Percentiles rank a stretch among this genome's conserved stretches.
phyloP scores from a whole-genome alignment of 2,329 filamentous ascomycete genomes.

The Balansia obtecta region DNA sequence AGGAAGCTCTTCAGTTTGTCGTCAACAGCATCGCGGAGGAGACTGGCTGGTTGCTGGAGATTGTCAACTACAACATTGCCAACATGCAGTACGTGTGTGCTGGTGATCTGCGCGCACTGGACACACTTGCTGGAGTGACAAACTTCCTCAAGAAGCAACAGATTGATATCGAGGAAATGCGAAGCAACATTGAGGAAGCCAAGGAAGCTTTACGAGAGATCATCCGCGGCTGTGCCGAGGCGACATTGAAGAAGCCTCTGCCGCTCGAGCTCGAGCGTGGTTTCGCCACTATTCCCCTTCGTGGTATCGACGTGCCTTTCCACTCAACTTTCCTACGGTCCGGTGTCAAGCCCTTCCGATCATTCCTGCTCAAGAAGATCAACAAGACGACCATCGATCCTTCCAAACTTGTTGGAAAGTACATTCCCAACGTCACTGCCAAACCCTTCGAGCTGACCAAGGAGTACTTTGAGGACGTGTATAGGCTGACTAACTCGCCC shows the following conservation, averaged over 20 bases:
- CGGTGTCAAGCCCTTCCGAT: constrained; percentile 97
- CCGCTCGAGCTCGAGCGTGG: constrained; percentile 87
- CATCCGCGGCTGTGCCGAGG: constrained; percentile 75
- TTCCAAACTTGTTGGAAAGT: constrained; percentile 92
- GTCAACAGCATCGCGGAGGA: constrained; percentile 90
- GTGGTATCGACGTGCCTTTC: constrained; percentile 97
- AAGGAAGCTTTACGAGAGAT: constrained; percentile 84
- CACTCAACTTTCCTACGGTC: constrained; percentile 96
- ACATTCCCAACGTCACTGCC: constrained; percentile 97
- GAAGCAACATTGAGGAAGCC: constrained; percentile 81
- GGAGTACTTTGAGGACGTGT: constrained; percentile 99
- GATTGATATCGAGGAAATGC: constrained; percentile 90
- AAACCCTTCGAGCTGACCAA: constrained; percentile 90
- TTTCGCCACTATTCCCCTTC: constrained; percentile 91
- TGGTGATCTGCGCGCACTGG: constrained; percentile 57
- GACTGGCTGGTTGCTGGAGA: constrained; percentile 92
- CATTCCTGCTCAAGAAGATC: constrained; percentile 98
- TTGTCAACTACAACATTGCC: constrained; percentile 89
- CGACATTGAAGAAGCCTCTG: constrained; percentile 77
- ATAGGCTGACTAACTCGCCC: constrained; percentile 75
- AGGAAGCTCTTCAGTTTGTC: constrained; percentile 91
- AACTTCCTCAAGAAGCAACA: constrained; percentile 96
- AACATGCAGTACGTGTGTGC: constrained; percentile 67
- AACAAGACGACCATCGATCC: constrained; percentile 98
- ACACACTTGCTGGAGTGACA: constrained; percentile 65